These are phyloP conservation scores for Dichotomopilus funicola DNA, from an alignment of 2,329 filamentous ascomycete genomes.

Conservation along the genomic window DNA sequence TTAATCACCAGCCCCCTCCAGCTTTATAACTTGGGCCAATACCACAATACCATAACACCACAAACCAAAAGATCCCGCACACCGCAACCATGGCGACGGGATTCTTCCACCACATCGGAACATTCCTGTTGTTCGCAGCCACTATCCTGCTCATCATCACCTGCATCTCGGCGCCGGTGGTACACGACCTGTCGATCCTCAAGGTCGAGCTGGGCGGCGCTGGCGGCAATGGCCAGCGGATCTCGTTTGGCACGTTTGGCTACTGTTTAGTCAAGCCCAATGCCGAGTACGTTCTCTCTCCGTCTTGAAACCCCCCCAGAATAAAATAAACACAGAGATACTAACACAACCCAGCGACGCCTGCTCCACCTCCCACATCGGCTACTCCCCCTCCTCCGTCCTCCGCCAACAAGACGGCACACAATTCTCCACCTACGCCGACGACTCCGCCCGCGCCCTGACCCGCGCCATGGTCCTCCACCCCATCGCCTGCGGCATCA, in stretches of 20 bases:
- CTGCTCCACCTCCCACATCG: slow-evolving; percentile 45
- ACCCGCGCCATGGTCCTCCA: slow-evolving; percentile 57
- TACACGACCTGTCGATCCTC: slow-evolving; percentile 48
- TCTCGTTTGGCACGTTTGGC: slow-evolving; percentile 48
- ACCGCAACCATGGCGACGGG: slow-evolving; percentile 38
- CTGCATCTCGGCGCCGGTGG: slow-evolving; percentile 52
- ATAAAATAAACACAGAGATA: not conserved
- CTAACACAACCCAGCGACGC: slow-evolving; percentile 29
- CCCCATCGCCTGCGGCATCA: slow-evolving; percentile 50
- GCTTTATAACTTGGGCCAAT: too few species aligned
- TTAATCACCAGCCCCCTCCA: too few species aligned
- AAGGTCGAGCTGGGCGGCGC: slow-evolving; percentile 41
- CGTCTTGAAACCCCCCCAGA: accelerated
- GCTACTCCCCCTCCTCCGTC: slow-evolving; percentile 48
- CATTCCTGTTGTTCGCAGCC: slow-evolving; percentile 49
- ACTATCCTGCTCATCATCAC: slow-evolving; percentile 52
- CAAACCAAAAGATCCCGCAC: not conserved
- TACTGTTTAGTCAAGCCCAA: slow-evolving; percentile 38
- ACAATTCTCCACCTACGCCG: slow-evolving; percentile 37
- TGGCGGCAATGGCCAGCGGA: slow-evolving; percentile 7
- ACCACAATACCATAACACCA: too few species aligned
- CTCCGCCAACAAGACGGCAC: slow-evolving; percentile 34
- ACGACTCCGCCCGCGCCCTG: slow-evolving; percentile 41
- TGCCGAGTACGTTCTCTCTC: slow-evolving; percentile 10
- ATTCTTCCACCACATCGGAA: slow-evolving; percentile 51